Conservation (phyloP, 139 green algal genomes). For the Choricystis sp. region DNA sequence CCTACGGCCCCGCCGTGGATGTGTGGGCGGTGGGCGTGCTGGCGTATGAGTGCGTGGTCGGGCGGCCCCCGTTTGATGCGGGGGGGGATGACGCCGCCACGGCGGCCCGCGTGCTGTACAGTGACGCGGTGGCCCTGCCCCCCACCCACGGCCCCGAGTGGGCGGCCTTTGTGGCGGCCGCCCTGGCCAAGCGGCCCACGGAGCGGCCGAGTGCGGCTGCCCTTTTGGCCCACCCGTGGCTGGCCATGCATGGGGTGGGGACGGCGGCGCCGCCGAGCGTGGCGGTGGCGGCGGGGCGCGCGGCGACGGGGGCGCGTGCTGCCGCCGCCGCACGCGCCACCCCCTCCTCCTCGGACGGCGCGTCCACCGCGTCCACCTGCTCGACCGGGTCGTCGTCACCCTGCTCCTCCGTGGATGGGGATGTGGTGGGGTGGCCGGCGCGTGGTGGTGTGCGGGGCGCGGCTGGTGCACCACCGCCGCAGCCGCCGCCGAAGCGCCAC, state of each 20-base stretch:
- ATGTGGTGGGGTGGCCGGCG: too few relatives aligned
- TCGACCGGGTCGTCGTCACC: too few relatives aligned
- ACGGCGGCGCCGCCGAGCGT: too few relatives aligned
- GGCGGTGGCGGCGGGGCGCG: not conserved
- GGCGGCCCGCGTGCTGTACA: not conserved
- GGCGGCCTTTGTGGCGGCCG: not conserved
- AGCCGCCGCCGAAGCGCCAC: not conserved
- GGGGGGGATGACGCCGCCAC: not conserved
- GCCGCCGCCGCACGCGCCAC: too few relatives aligned
- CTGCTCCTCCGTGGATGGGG: too few relatives aligned
- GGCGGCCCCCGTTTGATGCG: slow-evolving; percentile 26
- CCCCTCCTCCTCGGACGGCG: not conserved
- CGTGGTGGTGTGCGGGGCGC: too few relatives aligned
- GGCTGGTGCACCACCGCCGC: too few relatives aligned
- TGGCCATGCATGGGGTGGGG: not conserved
- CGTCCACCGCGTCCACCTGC: too few relatives aligned
- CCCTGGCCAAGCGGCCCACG: not conserved
- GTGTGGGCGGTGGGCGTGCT: slow-evolving; percentile 71
- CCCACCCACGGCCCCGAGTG: not conserved
- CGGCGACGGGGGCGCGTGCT: too few relatives aligned
- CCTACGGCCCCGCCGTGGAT: slow-evolving; percentile 14
- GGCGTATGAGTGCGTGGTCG: slow-evolving; percentile 64
- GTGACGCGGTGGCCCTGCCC: not conserved
- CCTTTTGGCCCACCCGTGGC: not conserved
- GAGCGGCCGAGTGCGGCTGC: not conserved